A percentile compares a stretch with the other conserved stretches of the same genome.
Evolutionary conservation across 768 basidiomycete species (phyloP).

Genomic region (Hericium coralloides): DNA sequence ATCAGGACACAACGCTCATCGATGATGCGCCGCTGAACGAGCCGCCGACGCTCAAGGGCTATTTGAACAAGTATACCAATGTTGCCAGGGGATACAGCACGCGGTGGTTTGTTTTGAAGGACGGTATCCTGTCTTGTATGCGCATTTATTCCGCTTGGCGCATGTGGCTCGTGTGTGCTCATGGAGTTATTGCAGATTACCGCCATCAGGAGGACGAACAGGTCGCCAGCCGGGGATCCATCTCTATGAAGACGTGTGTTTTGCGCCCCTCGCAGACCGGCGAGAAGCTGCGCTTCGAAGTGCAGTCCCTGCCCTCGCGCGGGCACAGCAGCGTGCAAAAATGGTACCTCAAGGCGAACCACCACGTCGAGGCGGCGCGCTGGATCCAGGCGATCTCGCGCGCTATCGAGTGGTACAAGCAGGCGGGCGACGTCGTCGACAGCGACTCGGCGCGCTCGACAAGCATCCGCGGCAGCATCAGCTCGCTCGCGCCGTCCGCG

Average conservation of each 20-base stretch:
- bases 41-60: conserved; percentile 61
- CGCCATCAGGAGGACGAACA: conserved; percentile 87
- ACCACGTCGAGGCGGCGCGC: conserved; percentile 81
- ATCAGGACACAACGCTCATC: conserved; percentile 69
- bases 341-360: conserved; percentile 80
- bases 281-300: conserved; percentile 74
- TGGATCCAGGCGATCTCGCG: conserved; percentile 75
- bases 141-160: not conserved
- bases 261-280: conserved; percentile 41
- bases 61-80: conserved; percentile 88
- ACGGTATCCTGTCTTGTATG: conserved; percentile 79
- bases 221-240: conserved; percentile 77
- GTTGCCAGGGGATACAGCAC: conserved; percentile 85
- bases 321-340: conserved; percentile 46
- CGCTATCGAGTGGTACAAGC: conserved; percentile 64
- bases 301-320: conserved; percentile 52
- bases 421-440: conserved; percentile 21
- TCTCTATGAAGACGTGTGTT: conserved; percentile 74
- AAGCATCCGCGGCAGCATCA: conserved; percentile 6
- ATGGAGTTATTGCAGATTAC: conserved; percentile 41
- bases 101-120: conserved; percentile 87
- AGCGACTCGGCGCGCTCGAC: conserved; percentile 35
- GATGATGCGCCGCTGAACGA: conserved; percentile 35
- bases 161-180: not conserved
- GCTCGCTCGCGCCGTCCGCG: not conserved